A percentile compares a stretch with the other conserved stretches of the same genome.
Conservation (phyloP, 1,284 basidiomycete species). For the Nidula niveotomentosa region DNA sequence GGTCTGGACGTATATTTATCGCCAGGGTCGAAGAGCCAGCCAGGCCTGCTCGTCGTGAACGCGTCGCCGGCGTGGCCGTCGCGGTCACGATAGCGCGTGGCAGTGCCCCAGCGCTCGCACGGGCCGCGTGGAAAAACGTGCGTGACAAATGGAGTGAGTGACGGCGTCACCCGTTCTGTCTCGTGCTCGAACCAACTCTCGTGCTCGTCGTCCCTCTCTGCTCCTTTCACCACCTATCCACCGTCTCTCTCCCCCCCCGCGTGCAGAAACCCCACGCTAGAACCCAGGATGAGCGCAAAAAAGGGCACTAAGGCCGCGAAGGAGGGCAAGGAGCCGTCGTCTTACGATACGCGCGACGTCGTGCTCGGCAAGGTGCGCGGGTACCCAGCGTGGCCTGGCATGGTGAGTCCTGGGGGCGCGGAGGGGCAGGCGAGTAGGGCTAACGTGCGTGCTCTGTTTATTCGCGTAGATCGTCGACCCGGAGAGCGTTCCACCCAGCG, state of each 20-base stretch:
- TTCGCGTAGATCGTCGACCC: slow-evolving; percentile 72
- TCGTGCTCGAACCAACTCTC: slow-evolving; percentile 21
- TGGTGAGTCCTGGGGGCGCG: slow-evolving; percentile 49
- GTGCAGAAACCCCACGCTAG: neutral
- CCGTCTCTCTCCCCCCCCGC: slow-evolving; percentile 1
- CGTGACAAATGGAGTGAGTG: slow-evolving; percentile 14
- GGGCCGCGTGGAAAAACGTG: slow-evolving; percentile 4
- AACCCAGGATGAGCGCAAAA: slow-evolving; percentile 49
- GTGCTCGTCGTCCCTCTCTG: slow-evolving; percentile 4
- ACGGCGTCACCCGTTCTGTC: slow-evolving; percentile 11
- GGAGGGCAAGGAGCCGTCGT: slow-evolving; percentile 21
- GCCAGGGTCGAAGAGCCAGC: neutral
- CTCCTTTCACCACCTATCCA: slow-evolving; percentile 4
- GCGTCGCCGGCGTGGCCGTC: neutral
- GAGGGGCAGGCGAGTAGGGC: neutral
- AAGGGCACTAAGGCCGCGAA: slow-evolving; percentile 49
- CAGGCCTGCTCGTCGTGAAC: neutral
- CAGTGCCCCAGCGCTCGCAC: neutral
- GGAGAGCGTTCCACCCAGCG: slow-evolving; percentile 54
- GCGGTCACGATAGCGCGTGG: neutral
- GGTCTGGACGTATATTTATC: neutral
- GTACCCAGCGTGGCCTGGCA: slow-evolving; percentile 91
- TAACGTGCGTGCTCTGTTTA: slow-evolving; percentile 7
- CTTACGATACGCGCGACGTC: slow-evolving; percentile 62
- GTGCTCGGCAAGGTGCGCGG: slow-evolving; percentile 94